These are phyloP conservation scores for Penicillium capsulatum DNA, from an alignment of 2,329 filamentous ascomycete genomes.

Conservation along the genomic window DNA sequence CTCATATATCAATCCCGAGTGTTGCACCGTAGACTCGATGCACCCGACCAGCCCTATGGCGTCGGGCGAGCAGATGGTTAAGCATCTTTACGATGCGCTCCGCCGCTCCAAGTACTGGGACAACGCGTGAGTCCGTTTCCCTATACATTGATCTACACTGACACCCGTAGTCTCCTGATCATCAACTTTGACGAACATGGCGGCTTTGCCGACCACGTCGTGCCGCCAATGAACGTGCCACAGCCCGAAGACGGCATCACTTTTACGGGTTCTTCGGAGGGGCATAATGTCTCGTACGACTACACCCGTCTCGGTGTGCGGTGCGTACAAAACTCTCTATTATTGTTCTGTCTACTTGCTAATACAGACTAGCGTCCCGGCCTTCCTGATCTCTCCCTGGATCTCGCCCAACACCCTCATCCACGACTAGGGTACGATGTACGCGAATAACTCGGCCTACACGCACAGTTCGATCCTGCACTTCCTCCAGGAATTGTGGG, in stretches of 20 bases:
- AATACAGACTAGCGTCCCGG: slow-evolving; percentile 28
- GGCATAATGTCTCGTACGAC: slow-evolving; percentile 34
- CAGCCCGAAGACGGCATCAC: slow-evolving; percentile 32
- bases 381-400: slow-evolving; percentile 37
- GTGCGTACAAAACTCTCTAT: slow-evolving; percentile 8
- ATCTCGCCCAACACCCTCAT: slow-evolving; percentile 34
- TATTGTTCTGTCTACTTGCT: too few species aligned
- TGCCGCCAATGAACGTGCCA: slow-evolving; percentile 37
- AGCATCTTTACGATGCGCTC: slow-evolving; percentile 43
- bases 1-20: slow-evolving; percentile 48
- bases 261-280: slow-evolving; percentile 29
- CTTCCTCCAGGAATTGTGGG: slow-evolving; percentile 42
- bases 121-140: slow-evolving; percentile 22
- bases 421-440: slow-evolving; percentile 38
- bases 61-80: slow-evolving; percentile 38
- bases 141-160: background rate
- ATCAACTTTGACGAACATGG: slow-evolving; percentile 43
- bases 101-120: slow-evolving; percentile 41
- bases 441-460: slow-evolving; percentile 36
- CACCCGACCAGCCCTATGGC: slow-evolving; percentile 40
- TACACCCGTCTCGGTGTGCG: slow-evolving; percentile 40
- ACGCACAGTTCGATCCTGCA: slow-evolving; percentile 40
- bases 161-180: slow-evolving; percentile 31
- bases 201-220: slow-evolving; percentile 41
- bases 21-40: slow-evolving; percentile 37